A percentile compares a stretch with the other conserved stretches of the same genome.
phyloP scores from a whole-genome alignment of 441 rosid species.

The Rhodomyrtus psidioides region DNA sequence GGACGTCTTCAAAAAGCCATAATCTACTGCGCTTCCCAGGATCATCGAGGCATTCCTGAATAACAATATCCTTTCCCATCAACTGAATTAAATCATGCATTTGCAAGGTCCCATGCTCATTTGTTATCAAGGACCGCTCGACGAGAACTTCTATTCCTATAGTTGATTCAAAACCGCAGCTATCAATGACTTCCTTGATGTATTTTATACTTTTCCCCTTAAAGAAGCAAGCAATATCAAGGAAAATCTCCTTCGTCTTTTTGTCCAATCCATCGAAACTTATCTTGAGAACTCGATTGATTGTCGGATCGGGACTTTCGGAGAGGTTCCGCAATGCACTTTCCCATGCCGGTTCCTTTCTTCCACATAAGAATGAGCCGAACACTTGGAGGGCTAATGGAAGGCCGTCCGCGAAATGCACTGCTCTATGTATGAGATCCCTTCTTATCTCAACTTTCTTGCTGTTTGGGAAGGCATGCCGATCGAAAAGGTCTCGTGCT shows the following conservation, averaged over 20 bases:
- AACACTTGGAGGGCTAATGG: no score
- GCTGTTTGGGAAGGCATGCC: no score
- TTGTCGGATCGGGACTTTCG: no score
- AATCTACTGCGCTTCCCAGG: background rate
- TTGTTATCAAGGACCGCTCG: background rate
- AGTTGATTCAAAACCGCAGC: background rate
- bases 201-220: background rate
- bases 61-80: background rate
- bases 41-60: fast-evolving
- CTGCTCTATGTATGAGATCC: no score
- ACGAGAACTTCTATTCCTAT: background rate
- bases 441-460: no score
- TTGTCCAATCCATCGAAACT: no score
- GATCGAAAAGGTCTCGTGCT: no score
- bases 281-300: no score
- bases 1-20: background rate
- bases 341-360: no score
- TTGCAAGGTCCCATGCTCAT: background rate
- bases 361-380: no score
- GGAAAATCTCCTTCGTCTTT: background rate
- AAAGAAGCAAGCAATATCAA: background rate
- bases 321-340: no score
- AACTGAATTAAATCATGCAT: background rate
- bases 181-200: background rate
- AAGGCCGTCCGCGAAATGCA: no score